phyloP scores from a whole-genome alignment of 2,329 filamentous ascomycete genomes.

The Fragosphaeria purpurea region DNA sequence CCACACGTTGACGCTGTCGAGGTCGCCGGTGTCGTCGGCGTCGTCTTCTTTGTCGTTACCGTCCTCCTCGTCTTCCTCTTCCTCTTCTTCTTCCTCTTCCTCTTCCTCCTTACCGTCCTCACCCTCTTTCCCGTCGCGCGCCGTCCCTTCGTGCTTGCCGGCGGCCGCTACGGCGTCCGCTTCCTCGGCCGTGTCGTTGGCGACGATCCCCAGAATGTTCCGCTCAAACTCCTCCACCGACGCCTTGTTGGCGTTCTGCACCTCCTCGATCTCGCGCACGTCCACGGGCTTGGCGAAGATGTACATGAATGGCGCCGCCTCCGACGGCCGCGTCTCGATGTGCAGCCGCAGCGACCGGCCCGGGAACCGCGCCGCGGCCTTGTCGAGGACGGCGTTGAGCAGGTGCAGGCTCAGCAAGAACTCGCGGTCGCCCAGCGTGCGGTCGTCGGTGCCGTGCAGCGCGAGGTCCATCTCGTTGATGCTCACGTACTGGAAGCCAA shows the following conservation, averaged over 20 bases:
- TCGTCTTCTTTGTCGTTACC: slow-evolving; percentile 6
- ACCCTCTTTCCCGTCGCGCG: slow-evolving; percentile 12
- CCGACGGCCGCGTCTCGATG: slow-evolving; percentile 61
- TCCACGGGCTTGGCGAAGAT: slow-evolving; percentile 81
- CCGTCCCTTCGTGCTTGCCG: slow-evolving; percentile 11
- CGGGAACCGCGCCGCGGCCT: slow-evolving; percentile 65
- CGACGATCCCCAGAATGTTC: slow-evolving; percentile 43
- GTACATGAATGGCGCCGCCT: slow-evolving; percentile 59
- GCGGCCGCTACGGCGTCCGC: slow-evolving; percentile 1
- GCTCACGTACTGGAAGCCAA: slow-evolving; percentile 92
- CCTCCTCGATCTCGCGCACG: slow-evolving; percentile 57
- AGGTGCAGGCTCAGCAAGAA: slow-evolving; percentile 73
- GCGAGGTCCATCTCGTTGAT: slow-evolving; percentile 80
- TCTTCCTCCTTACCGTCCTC: slow-evolving; percentile 13
- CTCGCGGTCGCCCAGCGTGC: slow-evolving; percentile 64
- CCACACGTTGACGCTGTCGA: slow-evolving; percentile 31
- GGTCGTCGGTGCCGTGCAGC: slow-evolving; percentile 67
- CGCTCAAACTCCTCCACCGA: slow-evolving; percentile 61
- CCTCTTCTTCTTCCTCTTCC: slow-evolving; percentile 13
- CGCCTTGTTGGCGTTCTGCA: slow-evolving; percentile 59
- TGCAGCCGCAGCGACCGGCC: slow-evolving; percentile 66
- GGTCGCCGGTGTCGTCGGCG: slow-evolving; percentile 17
- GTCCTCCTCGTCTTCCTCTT: slow-evolving; percentile 15
- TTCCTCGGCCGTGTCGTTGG: slow-evolving; percentile 16
- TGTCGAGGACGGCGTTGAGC: slow-evolving; percentile 69